Conservation (phyloP, 805 yeast genomes). For the Kodamaea lidongshanica region DNA sequence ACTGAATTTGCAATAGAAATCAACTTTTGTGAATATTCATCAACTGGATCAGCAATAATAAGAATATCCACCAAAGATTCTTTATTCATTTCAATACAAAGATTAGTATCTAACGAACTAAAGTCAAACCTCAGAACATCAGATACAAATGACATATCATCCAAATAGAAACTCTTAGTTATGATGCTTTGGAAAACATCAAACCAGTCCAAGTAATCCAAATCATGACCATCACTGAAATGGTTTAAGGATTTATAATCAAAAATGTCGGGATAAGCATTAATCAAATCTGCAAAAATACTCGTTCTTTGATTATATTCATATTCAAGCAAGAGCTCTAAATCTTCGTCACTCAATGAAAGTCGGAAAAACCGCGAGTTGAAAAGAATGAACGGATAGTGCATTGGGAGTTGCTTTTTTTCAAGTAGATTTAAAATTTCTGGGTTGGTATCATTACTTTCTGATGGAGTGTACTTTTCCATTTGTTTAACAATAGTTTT, state of each 20-base stretch:
- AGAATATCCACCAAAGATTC: conserved; percentile 43
- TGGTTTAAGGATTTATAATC: conserved; percentile 14
- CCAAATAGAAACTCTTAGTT: conserved; percentile 39
- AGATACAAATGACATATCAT: conserved; percentile 35
- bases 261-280: conserved; percentile 23
- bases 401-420: conserved; percentile 24
- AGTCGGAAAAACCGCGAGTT: conserved; percentile 50
- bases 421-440: conserved; percentile 18
- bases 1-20: conserved; percentile 41
- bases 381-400: conserved; percentile 37
- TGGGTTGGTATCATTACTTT: conserved; percentile 5
- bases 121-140: conserved; percentile 46
- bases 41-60: conserved; percentile 65
- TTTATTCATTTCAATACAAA: conserved; percentile 20
- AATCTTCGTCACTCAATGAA: conserved; percentile 17
- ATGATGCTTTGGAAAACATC: conserved; percentile 41
- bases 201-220: conserved; percentile 37
- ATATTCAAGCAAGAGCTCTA: conserved; percentile 37
- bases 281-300: conserved; percentile 22
- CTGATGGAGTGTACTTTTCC: conserved; percentile 1
- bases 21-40: conserved; percentile 60
- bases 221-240: conserved; percentile 11
- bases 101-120: conserved; percentile 22
- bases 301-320: conserved; percentile 44
- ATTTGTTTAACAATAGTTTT: conserved; percentile 6